phyloP scores from a whole-genome alignment of 164 flowering plant species.

The Kalanchoe fedtschenkoi region DNA sequence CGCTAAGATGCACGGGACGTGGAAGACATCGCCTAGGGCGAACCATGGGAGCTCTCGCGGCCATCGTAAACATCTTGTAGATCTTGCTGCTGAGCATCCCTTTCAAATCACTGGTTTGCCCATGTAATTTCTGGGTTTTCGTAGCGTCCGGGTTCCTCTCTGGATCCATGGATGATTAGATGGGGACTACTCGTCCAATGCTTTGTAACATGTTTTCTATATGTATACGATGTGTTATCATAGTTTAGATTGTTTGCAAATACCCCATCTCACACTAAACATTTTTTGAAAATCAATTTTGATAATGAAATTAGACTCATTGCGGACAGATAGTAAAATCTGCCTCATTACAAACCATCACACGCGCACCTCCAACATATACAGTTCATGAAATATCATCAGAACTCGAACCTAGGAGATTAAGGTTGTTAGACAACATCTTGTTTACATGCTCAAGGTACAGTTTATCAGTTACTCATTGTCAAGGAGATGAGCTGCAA shows the following conservation, averaged over 20 bases:
- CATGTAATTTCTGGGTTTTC: slow-evolving; percentile 10
- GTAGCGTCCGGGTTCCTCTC: neutral
- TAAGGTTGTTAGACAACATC: no score
- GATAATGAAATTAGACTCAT: no score
- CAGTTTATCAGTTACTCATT: neutral
- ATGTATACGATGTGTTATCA: no score
- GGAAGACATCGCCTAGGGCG: slow-evolving; percentile 37
- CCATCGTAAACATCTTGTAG: slow-evolving; percentile 31
- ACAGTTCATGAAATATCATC: neutral
- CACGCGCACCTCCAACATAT: neutral
- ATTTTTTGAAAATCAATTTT: no score
- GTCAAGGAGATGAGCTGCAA: no score
- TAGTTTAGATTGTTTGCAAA: no score
- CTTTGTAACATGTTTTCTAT: no score
- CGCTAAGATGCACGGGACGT: slow-evolving; percentile 2
- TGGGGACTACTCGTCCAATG: no score
- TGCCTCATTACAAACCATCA: no score
- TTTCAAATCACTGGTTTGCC: slow-evolving; percentile 20
- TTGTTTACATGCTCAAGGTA: neutral
- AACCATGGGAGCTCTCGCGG: slow-evolving; percentile 54
- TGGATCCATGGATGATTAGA: neutral
- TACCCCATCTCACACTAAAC: no score
- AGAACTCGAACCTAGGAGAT: no score
- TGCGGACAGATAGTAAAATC: no score
- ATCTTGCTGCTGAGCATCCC: slow-evolving; percentile 19